These are phyloP conservation scores for Cicer pinnatifidum DNA, from an alignment of 306 rosid species.

Conservation along the genomic window DNA sequence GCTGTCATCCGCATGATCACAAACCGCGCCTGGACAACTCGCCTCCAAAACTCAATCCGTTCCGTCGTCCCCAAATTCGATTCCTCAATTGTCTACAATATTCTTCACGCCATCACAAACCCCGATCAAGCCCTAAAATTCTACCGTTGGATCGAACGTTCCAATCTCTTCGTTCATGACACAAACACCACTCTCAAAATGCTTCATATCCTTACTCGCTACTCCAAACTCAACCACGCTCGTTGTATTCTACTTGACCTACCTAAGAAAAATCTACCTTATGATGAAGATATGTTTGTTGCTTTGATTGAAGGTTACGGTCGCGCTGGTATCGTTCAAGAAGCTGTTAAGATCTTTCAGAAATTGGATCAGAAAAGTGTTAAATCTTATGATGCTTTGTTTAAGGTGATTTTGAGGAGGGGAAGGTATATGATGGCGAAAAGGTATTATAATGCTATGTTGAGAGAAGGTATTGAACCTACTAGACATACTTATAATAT, in stretches of 20 bases:
- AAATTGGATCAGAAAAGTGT: constrained; percentile 58
- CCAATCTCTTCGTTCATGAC: constrained; percentile 70
- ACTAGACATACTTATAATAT: constrained; percentile 77
- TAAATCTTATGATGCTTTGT: constrained; percentile 74
- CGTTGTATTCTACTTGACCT: constrained; percentile 73
- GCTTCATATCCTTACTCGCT: constrained; percentile 72
- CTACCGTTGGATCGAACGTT: constrained; percentile 89
- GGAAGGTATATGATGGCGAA: constrained; percentile 94
- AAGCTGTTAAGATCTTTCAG: constrained; percentile 77
- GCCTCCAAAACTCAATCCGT: constrained; percentile 80
- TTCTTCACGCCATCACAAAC: constrained; percentile 63
- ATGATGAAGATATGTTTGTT: constrained; percentile 75
- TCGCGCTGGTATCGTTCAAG: constrained; percentile 83
- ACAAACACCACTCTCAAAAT: constrained; percentile 77
- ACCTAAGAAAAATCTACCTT: constrained; percentile 55
- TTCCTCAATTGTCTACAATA: constrained; percentile 69
- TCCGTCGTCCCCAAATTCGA: constrained; percentile 69
- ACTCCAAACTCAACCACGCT: constrained; percentile 83
- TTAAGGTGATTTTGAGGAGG: constrained; percentile 70
- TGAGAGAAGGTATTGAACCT: constrained; percentile 80
- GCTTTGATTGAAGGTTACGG: constrained; percentile 77
- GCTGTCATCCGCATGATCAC: constrained; percentile 74
- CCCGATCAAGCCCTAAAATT: constrained; percentile 82
- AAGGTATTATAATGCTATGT: constrained; percentile 79
- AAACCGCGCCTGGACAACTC: constrained; percentile 93